phyloP scores from a whole-genome alignment of 2,329 filamentous ascomycete genomes.

The Venturia asperata region DNA sequence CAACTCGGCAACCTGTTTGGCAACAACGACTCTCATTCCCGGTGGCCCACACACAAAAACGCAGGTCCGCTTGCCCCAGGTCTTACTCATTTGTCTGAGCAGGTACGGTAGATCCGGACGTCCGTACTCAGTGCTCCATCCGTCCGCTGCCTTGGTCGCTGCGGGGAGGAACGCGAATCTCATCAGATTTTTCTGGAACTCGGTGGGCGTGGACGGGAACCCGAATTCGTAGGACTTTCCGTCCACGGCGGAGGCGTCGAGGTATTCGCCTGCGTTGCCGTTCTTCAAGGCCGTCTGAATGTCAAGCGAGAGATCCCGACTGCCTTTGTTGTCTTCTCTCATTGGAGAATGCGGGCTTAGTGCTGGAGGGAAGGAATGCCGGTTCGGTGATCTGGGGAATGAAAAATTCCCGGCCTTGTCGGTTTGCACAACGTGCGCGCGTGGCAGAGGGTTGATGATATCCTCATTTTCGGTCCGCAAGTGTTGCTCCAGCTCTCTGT shows the following conservation, averaged over 20 bases:
- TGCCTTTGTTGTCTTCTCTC: slow-evolving; percentile 23
- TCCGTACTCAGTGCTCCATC: slow-evolving; percentile 90
- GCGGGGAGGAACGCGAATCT: slow-evolving; percentile 73
- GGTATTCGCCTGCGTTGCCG: slow-evolving; percentile 28
- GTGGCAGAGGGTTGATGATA: slow-evolving; percentile 72
- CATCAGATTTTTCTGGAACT: slow-evolving; percentile 84
- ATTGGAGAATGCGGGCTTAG: slow-evolving; percentile 25
- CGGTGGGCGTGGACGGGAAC: slow-evolving; percentile 75
- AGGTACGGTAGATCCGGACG: slow-evolving; percentile 82
- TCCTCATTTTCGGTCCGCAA: slow-evolving; percentile 78
- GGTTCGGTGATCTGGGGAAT: neutral
- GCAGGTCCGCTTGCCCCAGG: slow-evolving; percentile 72
- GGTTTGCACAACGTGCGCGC: slow-evolving; percentile 34
- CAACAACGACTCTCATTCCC: slow-evolving; percentile 78
- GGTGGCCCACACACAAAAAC: slow-evolving; percentile 91
- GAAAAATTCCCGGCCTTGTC: neutral
- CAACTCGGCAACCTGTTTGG: slow-evolving; percentile 73
- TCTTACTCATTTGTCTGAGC: slow-evolving; percentile 72
- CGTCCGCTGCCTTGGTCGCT: slow-evolving; percentile 37
- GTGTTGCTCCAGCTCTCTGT: slow-evolving; percentile 70
- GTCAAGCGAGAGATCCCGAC: slow-evolving; percentile 25
- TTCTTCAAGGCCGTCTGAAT: slow-evolving; percentile 34
- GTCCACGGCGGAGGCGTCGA: slow-evolving; percentile 24
- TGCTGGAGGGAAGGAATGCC: slow-evolving; percentile 30
- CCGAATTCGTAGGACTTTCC: slow-evolving; percentile 46